Conservation (phyloP, 2,329 filamentous ascomycete genomes). For the Pseudopyrenochaeta lycopersici region DNA sequence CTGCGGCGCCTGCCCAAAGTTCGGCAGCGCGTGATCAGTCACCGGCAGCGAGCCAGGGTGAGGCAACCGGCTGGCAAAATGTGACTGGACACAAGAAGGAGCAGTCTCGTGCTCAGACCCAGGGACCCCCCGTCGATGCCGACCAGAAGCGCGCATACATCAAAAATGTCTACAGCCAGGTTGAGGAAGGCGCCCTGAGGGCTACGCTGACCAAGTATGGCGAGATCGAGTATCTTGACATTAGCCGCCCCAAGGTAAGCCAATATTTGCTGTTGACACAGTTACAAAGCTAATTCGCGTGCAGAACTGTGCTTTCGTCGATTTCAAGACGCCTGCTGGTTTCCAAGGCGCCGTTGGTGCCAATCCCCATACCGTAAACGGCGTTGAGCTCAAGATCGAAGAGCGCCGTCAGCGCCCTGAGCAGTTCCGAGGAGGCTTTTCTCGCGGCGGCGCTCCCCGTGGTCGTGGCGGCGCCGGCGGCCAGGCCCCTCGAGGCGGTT, state of each 20-base stretch:
- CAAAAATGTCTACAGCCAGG: constrained; percentile 92
- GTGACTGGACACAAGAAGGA: constrained; percentile 82
- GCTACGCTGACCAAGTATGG: constrained; percentile 74
- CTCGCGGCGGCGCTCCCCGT: constrained; percentile 54
- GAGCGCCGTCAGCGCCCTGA: constrained; percentile 74
- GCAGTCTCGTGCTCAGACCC: constrained; percentile 77
- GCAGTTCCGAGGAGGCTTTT: constrained; percentile 45
- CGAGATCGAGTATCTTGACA: constrained; percentile 70
- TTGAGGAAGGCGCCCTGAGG: constrained; percentile 77
- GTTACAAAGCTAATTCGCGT: constrained; percentile 20
- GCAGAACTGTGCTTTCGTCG: constrained; percentile 96
- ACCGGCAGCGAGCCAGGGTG: constrained; percentile 58
- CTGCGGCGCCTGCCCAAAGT: constrained; percentile 38
- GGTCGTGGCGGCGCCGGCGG: constrained; percentile 69
- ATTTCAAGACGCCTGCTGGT: constrained; percentile 82
- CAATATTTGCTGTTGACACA: constrained; percentile 3
- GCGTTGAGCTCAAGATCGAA: constrained; percentile 85
- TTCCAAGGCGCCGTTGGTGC: constrained; percentile 84
- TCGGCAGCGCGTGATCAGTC: constrained; percentile 49
- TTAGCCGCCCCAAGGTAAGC: constrained; percentile 77
- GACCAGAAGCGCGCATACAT: constrained; percentile 87
- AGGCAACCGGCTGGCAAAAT: constrained; percentile 83
- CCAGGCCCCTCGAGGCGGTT: constrained; percentile 72
- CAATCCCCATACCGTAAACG: constrained; percentile 86
- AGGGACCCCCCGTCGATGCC: constrained; percentile 70